phyloP scores from a whole-genome alignment of 805 yeast species.

The Candida cerambycidarum region DNA sequence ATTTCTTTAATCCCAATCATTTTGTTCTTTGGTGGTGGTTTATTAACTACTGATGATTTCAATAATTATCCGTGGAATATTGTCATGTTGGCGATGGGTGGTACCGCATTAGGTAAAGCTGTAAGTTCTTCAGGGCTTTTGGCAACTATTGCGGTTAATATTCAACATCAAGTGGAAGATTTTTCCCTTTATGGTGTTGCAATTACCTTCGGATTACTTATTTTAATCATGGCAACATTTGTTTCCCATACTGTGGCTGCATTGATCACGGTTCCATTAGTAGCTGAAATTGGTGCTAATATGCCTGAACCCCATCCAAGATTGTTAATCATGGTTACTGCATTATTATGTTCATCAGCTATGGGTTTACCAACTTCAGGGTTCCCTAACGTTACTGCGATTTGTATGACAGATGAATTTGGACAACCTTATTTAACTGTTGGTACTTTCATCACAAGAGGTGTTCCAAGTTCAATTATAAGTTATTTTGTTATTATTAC shows the following conservation, averaged over 20 bases:
- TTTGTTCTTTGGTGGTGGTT: slow-evolving; percentile 90
- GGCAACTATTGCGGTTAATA: slow-evolving; percentile 68
- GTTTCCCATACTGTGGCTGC: slow-evolving; percentile 98
- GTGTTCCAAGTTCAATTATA: slow-evolving; percentile 82
- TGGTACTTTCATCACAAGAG: slow-evolving; percentile 80
- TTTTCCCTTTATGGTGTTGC: slow-evolving; percentile 73
- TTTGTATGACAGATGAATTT: slow-evolving; percentile 88
- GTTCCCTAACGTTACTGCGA: slow-evolving; percentile 96
- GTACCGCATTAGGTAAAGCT: slow-evolving; percentile 92
- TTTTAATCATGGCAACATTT: slow-evolving; percentile 85
- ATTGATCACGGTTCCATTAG: slow-evolving; percentile 84
- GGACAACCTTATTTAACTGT: slow-evolving; percentile 91
- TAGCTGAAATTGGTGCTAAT: slow-evolving; percentile 81
- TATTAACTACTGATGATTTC: slow-evolving; percentile 84
- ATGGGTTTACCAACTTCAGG: slow-evolving; percentile 99
- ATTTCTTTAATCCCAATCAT: slow-evolving; percentile 86
- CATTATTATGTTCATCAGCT: slow-evolving; percentile 82
- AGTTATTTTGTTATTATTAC: slow-evolving; percentile 73
- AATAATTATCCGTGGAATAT: slow-evolving; percentile 97
- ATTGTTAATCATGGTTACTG: slow-evolving; percentile 65
- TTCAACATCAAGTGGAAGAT: slow-evolving; percentile 64
- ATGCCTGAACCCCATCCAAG: slow-evolving; percentile 82
- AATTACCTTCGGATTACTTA: slow-evolving; percentile 76
- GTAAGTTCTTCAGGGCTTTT: slow-evolving; percentile 89
- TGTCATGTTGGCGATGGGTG: slow-evolving; percentile 96